Conservation (phyloP, 495 filamentous ascomycete genomes). For the Penicillium robsamsonii region DNA sequence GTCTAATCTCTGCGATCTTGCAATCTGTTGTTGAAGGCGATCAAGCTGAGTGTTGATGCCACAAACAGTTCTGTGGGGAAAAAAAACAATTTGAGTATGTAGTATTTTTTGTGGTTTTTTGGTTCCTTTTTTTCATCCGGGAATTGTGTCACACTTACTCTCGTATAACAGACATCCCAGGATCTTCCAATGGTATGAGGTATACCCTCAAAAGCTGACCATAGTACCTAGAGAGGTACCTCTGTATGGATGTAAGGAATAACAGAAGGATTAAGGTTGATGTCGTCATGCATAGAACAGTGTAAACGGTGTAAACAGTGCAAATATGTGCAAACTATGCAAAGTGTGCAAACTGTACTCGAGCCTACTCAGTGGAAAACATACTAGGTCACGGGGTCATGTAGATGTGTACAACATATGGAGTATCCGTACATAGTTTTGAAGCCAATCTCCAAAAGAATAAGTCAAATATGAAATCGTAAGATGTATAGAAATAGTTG, state of each 20-base stretch:
- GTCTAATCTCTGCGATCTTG: constrained; percentile 20
- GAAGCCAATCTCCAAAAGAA: not conserved
- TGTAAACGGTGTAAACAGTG: constrained; percentile 14
- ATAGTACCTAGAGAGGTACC: not conserved
- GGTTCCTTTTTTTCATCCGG: not conserved
- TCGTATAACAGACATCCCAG: constrained; percentile 10
- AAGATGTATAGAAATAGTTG: not conserved
- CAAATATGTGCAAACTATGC: not conserved
- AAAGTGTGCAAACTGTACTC: constrained; percentile 11
- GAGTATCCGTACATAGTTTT: no score
- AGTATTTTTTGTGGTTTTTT: not conserved
- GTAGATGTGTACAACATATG: not conserved
- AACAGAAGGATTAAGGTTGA: not conserved
- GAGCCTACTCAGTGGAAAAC: constrained; percentile 12
- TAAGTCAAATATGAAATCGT: not conserved
- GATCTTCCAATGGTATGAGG: not conserved
- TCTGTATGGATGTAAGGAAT: not conserved
- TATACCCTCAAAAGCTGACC: not conserved
- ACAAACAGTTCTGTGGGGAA: constrained; percentile 64
- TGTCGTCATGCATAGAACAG: constrained; percentile 19
- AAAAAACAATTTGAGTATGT: constrained; percentile 3
- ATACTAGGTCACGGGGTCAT: constrained; percentile 1
- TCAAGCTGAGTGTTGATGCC: constrained; percentile 79
- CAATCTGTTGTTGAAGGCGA: constrained; percentile 57
- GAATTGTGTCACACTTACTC: constrained; percentile 4